These are phyloP conservation scores for Tricholoma terreum DNA, from an alignment of 768 basidiomycete genomes.

Conservation along the genomic window DNA sequence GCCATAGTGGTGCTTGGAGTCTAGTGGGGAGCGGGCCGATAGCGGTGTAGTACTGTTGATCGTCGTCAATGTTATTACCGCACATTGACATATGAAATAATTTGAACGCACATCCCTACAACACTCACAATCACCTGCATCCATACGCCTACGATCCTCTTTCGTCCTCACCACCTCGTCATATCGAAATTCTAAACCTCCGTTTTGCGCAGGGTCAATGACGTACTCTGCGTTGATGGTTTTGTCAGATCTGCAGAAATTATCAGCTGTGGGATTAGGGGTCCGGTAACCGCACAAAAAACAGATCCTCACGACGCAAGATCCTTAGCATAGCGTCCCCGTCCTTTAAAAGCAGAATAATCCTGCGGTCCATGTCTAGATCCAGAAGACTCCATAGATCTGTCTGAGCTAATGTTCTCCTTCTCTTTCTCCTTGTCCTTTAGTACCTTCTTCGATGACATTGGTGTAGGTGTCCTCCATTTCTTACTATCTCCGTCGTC, in stretches of 20 bases:
- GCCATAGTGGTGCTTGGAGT: constrained; percentile 71
- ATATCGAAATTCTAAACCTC: constrained; percentile 63
- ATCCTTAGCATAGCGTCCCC: constrained; percentile 54
- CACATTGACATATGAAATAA: neutral
- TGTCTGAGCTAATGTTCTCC: neutral
- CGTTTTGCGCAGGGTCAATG: constrained; percentile 64
- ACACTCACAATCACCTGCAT: constrained; percentile 78
- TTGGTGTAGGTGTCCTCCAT: neutral
- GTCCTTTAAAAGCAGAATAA: constrained; percentile 52
- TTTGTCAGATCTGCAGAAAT: constrained; percentile 24
- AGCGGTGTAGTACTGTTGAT: constrained; percentile 72
- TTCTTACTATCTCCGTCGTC: neutral
- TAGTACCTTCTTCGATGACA: constrained; percentile 22
- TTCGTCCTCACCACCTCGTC: constrained; percentile 74
- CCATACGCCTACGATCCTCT: constrained; percentile 59
- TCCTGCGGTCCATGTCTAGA: constrained; percentile 22
- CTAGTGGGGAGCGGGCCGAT: constrained; percentile 68
- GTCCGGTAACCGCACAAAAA: neutral
- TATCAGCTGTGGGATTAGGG: neutral
- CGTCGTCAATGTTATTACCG: neutral
- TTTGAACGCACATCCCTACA: constrained; percentile 62
- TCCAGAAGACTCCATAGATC: neutral
- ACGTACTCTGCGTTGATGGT: constrained; percentile 65
- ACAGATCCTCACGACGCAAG: constrained; percentile 25
- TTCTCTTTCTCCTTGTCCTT: constrained; percentile 9